Evolutionary conservation across 2,329 filamentous ascomycete species (phyloP).

Genomic region (Myriosclerotinia scirpicola): DNA sequence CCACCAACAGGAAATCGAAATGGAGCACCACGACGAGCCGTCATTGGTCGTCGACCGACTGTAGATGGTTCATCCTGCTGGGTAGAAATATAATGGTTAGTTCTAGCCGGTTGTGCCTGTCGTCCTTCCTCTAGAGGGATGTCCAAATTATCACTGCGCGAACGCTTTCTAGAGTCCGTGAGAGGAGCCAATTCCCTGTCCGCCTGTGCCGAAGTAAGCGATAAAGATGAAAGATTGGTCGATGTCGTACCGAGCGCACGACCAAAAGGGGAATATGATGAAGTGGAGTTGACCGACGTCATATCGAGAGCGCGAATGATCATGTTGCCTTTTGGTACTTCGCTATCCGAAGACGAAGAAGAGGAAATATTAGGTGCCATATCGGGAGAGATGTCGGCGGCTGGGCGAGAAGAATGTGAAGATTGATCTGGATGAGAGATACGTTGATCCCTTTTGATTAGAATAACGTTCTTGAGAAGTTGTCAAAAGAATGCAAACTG

Average conservation of each 20-base stretch:
- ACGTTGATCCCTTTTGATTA: not conserved
- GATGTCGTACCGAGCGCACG: not conserved
- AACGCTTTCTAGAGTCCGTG: not conserved
- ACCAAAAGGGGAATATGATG: fast-evolving
- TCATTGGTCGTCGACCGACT: not conserved
- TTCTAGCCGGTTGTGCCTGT: not conserved
- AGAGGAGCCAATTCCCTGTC: not conserved
- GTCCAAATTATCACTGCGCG: not conserved
- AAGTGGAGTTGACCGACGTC: not conserved
- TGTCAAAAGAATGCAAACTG: not conserved
- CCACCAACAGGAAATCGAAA: not conserved
- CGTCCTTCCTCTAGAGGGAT: not conserved
- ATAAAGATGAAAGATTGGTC: not conserved
- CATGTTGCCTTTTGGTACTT: no score
- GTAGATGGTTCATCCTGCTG: no score
- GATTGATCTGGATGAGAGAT: not conserved
- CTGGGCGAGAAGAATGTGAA: not conserved
- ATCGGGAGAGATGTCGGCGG: not conserved
- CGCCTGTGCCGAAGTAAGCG: not conserved
- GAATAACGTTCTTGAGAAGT: no score
- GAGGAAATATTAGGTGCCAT: no score
- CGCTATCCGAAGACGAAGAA: no score
- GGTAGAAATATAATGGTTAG: no score
- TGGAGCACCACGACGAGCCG: not conserved
- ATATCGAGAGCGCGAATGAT: not conserved